Conservation (phyloP, 1,284 basidiomycete genomes). For the Rhodotorula sp. region DNA sequence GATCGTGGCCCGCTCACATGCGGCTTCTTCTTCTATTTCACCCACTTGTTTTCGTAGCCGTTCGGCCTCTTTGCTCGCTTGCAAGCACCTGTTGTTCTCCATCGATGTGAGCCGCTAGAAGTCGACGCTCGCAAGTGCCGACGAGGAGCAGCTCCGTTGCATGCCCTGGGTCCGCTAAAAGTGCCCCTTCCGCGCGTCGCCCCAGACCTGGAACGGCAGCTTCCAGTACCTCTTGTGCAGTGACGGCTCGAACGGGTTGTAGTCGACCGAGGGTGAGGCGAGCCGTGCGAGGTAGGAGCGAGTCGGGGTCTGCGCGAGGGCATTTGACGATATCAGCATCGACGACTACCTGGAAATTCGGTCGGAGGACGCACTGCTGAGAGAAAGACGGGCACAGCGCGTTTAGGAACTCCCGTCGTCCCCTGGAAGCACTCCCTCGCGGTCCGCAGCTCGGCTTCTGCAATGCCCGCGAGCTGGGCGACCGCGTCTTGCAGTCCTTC, state of each 20-base stretch:
- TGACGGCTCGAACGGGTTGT: conserved; percentile 75
- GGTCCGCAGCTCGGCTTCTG: conserved; percentile 37
- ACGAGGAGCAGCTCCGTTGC: no score
- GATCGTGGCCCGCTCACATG: not conserved
- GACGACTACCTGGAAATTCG: not conserved
- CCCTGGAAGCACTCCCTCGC: conserved; percentile 37
- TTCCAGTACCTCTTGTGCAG: conserved; percentile 78
- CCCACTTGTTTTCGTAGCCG: not conserved
- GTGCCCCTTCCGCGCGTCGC: conserved; percentile 43
- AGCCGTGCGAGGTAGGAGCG: conserved; percentile 70
- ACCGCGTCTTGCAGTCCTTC: conserved; percentile 35
- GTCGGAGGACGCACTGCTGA: conserved; percentile 20
- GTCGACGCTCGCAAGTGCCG: no score
- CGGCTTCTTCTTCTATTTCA: not conserved
- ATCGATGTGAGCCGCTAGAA: not conserved
- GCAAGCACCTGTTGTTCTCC: conserved; percentile 2
- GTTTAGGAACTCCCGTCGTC: conserved; percentile 33
- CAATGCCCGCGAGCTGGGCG: conserved; percentile 40
- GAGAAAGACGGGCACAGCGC: conserved; percentile 33
- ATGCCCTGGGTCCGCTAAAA: conserved; percentile 13
- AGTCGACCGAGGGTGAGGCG: conserved; percentile 65
- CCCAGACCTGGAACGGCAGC: conserved; percentile 83
- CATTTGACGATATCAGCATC: not conserved
- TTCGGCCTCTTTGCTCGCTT: not conserved
- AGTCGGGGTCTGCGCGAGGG: conserved; percentile 56